Conservation (phyloP, 345 rosid species). For the Euphorbia pulcherrima region DNA sequence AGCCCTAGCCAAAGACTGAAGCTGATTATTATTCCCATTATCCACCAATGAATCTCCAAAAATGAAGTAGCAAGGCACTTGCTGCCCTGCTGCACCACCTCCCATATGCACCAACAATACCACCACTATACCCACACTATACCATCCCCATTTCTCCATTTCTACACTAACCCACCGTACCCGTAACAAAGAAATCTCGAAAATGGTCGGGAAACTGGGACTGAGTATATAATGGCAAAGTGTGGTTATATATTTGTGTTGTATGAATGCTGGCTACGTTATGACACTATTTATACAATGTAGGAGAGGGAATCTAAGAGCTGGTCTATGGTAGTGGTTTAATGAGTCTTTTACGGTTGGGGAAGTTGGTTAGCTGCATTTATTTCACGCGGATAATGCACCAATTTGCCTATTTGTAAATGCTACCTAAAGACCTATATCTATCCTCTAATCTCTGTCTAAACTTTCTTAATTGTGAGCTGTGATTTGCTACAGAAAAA, state of each 20-base stretch:
- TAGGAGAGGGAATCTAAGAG: background rate
- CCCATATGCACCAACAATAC: background rate
- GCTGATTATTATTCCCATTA: constrained; percentile 77
- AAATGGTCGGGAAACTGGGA: background rate
- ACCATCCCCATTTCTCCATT: constrained; percentile 4
- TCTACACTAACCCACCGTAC: background rate
- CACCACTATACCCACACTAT: background rate
- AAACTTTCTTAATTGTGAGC: background rate
- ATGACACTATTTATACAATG: constrained; percentile 21
- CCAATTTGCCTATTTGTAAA: too few relatives aligned
- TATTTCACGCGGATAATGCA: constrained; percentile 28
- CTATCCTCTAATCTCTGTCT: background rate
- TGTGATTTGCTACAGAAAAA: background rate
- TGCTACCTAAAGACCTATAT: background rate
- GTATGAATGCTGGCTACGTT: constrained; percentile 13
- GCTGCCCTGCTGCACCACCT: constrained; percentile 46
- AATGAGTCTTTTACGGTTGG: constrained; percentile 23
- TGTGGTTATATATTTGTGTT: background rate
- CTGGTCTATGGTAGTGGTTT: background rate
- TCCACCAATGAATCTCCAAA: constrained; percentile 96
- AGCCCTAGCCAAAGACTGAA: constrained; percentile 61
- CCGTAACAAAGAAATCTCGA: background rate
- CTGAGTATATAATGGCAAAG: background rate
- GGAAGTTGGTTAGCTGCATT: constrained; percentile 28
- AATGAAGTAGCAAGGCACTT: constrained; percentile 75